Percentiles rank a stretch among this genome's conserved stretches.
These are phyloP conservation scores for Clitopilus passeckerianus DNA, from an alignment of 768 basidiomycete species.

Conservation along the genomic window DNA sequence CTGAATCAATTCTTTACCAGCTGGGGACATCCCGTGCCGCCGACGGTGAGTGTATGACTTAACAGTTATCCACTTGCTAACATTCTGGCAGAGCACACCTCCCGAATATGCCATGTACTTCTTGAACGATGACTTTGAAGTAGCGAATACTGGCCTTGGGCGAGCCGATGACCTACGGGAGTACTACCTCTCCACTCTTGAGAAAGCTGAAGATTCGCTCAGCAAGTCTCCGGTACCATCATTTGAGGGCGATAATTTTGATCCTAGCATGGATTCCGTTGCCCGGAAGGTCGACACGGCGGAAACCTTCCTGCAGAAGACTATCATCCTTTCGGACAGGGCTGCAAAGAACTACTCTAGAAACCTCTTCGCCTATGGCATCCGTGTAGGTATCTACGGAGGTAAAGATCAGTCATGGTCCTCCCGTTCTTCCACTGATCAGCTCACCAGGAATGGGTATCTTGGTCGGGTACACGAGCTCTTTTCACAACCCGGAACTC, in stretches of 20 bases:
- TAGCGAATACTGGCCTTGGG: constrained; percentile 12
- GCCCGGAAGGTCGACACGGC: background rate
- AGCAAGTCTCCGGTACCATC: background rate
- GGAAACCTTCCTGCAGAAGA: background rate
- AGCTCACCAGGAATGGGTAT: constrained; percentile 30
- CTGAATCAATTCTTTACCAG: constrained; percentile 32
- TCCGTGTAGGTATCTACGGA: constrained; percentile 51
- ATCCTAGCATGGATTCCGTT: background rate
- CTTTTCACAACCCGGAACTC: constrained; percentile 2
- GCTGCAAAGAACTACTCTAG: background rate
- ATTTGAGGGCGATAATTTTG: background rate
- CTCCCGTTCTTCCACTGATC: background rate
- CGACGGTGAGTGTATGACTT: constrained; percentile 18
- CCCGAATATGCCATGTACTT: constrained; percentile 58
- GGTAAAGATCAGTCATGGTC: constrained; percentile 16
- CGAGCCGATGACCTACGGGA: constrained; percentile 24
- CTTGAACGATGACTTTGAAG: constrained; percentile 41
- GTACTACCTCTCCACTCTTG: constrained; percentile 25
- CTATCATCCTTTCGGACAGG: background rate
- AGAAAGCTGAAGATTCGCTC: background rate
- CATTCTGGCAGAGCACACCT: constrained; percentile 38
- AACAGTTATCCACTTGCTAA: background rate
- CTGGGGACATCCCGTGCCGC: constrained; percentile 32
- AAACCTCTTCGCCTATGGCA: constrained; percentile 36
- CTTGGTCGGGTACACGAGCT: constrained; percentile 32